Conservation (phyloP, 2,329 filamentous ascomycete species). For the Aspergillus sp. region DNA sequence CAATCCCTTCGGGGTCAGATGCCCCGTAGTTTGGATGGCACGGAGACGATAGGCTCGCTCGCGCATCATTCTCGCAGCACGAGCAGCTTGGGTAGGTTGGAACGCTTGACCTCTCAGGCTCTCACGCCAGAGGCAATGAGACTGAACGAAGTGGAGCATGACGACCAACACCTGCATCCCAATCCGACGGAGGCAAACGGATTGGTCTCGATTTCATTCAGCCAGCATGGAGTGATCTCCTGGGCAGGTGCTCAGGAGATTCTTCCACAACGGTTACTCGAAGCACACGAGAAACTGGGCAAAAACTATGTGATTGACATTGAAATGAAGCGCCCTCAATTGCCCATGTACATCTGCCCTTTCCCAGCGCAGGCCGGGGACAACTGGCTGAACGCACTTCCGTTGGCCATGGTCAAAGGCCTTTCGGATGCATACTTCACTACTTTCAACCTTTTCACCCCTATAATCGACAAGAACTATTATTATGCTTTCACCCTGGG, state of each 20-base stretch:
- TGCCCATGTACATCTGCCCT: slow-evolving; percentile 45
- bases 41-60: slow-evolving; percentile 17
- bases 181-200: slow-evolving; percentile 34
- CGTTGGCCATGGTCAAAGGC: slow-evolving; percentile 52
- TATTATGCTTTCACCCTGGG: slow-evolving; percentile 55
- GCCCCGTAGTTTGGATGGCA: slow-evolving; percentile 20
- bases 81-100: slow-evolving; percentile 14
- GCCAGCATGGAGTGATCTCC: slow-evolving; percentile 53
- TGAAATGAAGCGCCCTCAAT: slow-evolving; percentile 49
- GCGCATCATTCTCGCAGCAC: slow-evolving; percentile 17
- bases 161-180: slow-evolving; percentile 23
- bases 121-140: slow-evolving; percentile 33
- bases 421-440: slow-evolving; percentile 57
- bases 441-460: slow-evolving; percentile 57
- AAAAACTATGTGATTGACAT: slow-evolving; percentile 54
- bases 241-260: slow-evolving; percentile 52
- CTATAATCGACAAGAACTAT: slow-evolving; percentile 55
- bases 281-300: slow-evolving; percentile 41
- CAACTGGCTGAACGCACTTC: slow-evolving; percentile 51
- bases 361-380: slow-evolving; percentile 39
- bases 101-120: slow-evolving; percentile 21
- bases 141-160: slow-evolving; percentile 34
- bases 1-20: slow-evolving; percentile 35
- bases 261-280: slow-evolving; percentile 46
- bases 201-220: slow-evolving; percentile 50